These are phyloP conservation scores for Hypoxylon subgilvum DNA, from an alignment of 495 filamentous ascomycete genomes.

Conservation along the genomic window DNA sequence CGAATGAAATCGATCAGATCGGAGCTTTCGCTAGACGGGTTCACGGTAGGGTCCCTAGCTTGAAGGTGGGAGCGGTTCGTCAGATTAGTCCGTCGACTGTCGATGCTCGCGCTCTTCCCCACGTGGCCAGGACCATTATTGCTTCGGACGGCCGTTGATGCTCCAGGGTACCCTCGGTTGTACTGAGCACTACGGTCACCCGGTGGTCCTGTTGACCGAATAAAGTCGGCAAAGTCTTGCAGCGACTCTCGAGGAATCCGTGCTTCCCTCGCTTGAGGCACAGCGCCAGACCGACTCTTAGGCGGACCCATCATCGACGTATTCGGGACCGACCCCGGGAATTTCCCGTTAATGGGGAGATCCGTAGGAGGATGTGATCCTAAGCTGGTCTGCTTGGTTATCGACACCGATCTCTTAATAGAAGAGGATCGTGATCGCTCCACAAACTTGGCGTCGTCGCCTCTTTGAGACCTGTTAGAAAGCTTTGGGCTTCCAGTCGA, in stretches of 20 bases:
- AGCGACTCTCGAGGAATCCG: conserved; percentile 67
- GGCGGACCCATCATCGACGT: conserved; percentile 37
- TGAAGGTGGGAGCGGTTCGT: conserved; percentile 60
- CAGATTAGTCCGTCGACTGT: conserved; percentile 40
- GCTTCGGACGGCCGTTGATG: conserved; percentile 30
- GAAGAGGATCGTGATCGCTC: conserved; percentile 53
- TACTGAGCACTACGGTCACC: conserved; percentile 40
- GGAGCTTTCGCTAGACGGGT: conserved; percentile 68
- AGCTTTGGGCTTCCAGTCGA: conserved; percentile 46
- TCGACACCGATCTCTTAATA: conserved; percentile 46
- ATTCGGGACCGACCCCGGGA: conserved; percentile 36
- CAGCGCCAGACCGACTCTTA: conserved; percentile 44
- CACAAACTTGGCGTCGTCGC: conserved; percentile 45
- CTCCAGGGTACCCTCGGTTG: conserved; percentile 7
- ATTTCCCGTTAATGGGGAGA: conserved; percentile 36
- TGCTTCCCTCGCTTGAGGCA: conserved; percentile 69
- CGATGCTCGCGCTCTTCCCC: conserved; percentile 38
- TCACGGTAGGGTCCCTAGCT: conserved; percentile 71
- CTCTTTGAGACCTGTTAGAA: conserved; percentile 46
- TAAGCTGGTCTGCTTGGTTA: conserved; percentile 48
- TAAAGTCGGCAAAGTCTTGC: conserved; percentile 83
- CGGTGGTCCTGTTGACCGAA: conserved; percentile 78
- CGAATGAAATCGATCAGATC: conserved; percentile 96
- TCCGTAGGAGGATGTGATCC: conserved; percentile 47
- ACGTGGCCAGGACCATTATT: conserved; percentile 26